phyloP scores from a whole-genome alignment of 2,329 filamentous ascomycete species.

The Trichothecium roseum region DNA sequence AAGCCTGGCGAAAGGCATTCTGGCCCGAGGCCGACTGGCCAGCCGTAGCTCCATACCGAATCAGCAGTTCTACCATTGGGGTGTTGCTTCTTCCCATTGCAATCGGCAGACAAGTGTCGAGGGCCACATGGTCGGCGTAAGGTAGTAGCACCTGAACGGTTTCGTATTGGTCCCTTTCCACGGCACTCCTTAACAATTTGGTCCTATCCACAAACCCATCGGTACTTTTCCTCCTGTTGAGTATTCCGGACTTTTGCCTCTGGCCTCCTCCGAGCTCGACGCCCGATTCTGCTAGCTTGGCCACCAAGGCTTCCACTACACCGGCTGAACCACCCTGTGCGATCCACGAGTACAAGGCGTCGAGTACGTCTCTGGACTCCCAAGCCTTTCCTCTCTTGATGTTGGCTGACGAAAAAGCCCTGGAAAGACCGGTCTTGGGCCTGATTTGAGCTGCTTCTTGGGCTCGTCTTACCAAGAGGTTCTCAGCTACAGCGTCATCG shows the following conservation, averaged over 20 bases:
- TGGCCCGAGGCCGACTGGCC: constrained; percentile 37
- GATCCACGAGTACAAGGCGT: constrained; percentile 38
- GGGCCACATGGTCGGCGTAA: constrained; percentile 37
- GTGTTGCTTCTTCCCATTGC: constrained; percentile 35
- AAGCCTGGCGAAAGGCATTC: constrained; percentile 42
- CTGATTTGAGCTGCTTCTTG: constrained; percentile 22
- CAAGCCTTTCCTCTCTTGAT: constrained; percentile 34
- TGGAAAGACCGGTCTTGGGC: constrained; percentile 27
- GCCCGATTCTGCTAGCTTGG: constrained; percentile 36
- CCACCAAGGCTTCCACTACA: constrained; percentile 45
- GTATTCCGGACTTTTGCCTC: constrained; percentile 35
- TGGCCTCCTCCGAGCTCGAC: constrained; percentile 38
- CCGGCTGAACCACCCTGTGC: constrained; percentile 15
- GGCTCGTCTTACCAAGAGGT: constrained; percentile 37
- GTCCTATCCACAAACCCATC: constrained; percentile 38
- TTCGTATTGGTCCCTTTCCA: constrained; percentile 37
- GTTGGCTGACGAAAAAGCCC: constrained; percentile 25
- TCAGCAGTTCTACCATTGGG: constrained; percentile 33
- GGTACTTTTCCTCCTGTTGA: constrained; percentile 38
- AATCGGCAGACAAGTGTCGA: constrained; percentile 38
- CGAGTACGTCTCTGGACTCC: constrained; percentile 42
- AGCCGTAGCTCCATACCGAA: constrained; percentile 39
- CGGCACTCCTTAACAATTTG: constrained; percentile 38
- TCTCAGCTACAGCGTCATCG: constrained; percentile 43
- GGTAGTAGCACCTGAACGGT: constrained; percentile 44